These are phyloP conservation scores for Blastosporella zonata DNA, from an alignment of 1,284 basidiomycete species.

Conservation along the genomic window DNA sequence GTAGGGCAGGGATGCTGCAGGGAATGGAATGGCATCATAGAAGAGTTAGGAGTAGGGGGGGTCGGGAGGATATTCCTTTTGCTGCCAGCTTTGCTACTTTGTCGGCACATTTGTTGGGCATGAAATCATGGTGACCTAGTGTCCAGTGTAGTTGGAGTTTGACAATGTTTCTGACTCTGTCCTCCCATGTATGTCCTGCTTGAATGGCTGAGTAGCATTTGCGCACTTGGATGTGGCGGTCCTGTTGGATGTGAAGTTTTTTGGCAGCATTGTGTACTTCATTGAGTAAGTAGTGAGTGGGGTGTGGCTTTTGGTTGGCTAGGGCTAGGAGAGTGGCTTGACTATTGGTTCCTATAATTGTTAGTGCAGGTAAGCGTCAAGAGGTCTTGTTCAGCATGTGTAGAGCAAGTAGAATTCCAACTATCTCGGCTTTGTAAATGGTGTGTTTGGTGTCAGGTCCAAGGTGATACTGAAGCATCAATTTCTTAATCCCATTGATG, in stretches of 20 bases:
- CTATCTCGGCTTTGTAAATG: neutral
- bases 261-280: neutral
- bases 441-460: neutral
- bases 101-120: neutral
- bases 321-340: neutral
- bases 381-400: too few relatives aligned
- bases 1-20: neutral
- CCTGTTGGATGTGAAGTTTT: too few relatives aligned
- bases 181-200: neutral
- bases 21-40: neutral
- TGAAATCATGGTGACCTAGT: neutral
- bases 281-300: neutral
- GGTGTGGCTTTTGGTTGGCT: neutral
- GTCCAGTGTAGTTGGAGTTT: slow-evolving; percentile 7
- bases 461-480: neutral
- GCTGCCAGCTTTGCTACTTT: neutral
- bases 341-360: neutral
- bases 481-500: neutral
- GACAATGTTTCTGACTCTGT: neutral
- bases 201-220: neutral
- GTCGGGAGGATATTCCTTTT: neutral
- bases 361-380: too few relatives aligned
- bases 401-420: neutral
- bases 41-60: neutral
- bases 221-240: too few relatives aligned